Base-by-base conservation (phyloP, 2,329 filamentous ascomycete genomes). In the Cladosporium cucumerinum region DNA sequence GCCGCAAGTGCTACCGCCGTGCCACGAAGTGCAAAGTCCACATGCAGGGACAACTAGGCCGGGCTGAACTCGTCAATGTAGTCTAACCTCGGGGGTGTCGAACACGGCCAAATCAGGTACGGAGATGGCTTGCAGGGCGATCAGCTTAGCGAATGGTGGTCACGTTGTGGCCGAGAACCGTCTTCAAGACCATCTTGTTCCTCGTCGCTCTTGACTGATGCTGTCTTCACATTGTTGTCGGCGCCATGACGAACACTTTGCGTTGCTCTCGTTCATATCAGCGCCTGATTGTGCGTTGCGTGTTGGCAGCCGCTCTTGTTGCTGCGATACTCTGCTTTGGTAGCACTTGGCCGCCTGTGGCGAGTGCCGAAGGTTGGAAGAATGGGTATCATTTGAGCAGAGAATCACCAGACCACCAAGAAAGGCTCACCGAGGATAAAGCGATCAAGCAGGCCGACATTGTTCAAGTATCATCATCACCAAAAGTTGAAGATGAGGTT, bases 291-390 rank as follows among this genome's bases (percentile, higher is more conserved):
- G 25, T 55, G 11, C 60, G 60, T 5, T 54, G 49, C 23, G 16
- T 54, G 3, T n/a, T 62, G 8, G 60, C 60, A 3, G 21, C 51
- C 5, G 25, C n/a, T n/a, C 32, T 62, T 23, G 36, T 62, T 3
- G n/a, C 28, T 23, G 60, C 60, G 5, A 43, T 62, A 3, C 25
- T 62, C 14, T 52, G 48, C 16, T 62, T 62, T 36, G 36, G 55
- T 48, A 55, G 60, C 34, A 46, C 49, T 34, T 62, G 60, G 60
- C 60, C 60, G 16, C 60, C 60, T 23, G 49, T 36, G n/a, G 60
- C 28, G 32, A 55, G 43, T 18, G 60, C 60, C 43, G 60, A 62
- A 10, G 16, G 36, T 2, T 21, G 16, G 23, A 21, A 32, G 7
- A 16, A 39, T 16, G 30, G 7, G 5, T 36, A 28, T n/a, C 23